Conservation (phyloP, 306 rosid species). For the Ammopiptanthus mongolicus region DNA sequence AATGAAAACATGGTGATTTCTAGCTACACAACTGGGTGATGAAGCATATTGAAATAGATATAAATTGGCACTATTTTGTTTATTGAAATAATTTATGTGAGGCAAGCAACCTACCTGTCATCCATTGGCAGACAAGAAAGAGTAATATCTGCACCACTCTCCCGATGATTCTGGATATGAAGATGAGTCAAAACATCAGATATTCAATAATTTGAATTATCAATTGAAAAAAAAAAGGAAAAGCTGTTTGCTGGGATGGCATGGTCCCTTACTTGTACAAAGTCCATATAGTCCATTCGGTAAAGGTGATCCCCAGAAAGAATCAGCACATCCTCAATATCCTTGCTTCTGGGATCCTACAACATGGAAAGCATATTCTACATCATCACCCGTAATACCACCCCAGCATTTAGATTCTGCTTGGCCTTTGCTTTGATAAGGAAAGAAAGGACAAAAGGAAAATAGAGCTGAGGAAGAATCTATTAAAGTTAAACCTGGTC, state of each 20-base stretch:
- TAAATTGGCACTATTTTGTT: not conserved
- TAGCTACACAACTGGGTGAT: not conserved
- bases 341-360: constrained; percentile 80
- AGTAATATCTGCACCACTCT: constrained; percentile 90
- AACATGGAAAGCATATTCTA: constrained; percentile 4
- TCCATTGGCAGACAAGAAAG: constrained; percentile 89
- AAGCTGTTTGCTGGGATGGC: not conserved
- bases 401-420: not conserved
- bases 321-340: constrained; percentile 82
- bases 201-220: constrained; percentile 8
- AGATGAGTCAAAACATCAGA: constrained; percentile 17
- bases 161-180: constrained; percentile 66
- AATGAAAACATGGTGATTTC: not conserved
- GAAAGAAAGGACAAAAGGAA: not conserved
- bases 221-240: not conserved
- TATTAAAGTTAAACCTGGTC: not conserved
- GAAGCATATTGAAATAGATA: not conserved
- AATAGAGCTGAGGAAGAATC: not conserved
- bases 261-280: constrained; percentile 58
- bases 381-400: not conserved
- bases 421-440: not conserved
- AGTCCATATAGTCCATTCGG: constrained; percentile 94
- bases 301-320: constrained; percentile 94
- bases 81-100: not conserved
- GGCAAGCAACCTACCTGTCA: constrained; percentile 51